phyloP scores from a whole-genome alignment of 768 basidiomycete species.

The Tremella yokohamensis region DNA sequence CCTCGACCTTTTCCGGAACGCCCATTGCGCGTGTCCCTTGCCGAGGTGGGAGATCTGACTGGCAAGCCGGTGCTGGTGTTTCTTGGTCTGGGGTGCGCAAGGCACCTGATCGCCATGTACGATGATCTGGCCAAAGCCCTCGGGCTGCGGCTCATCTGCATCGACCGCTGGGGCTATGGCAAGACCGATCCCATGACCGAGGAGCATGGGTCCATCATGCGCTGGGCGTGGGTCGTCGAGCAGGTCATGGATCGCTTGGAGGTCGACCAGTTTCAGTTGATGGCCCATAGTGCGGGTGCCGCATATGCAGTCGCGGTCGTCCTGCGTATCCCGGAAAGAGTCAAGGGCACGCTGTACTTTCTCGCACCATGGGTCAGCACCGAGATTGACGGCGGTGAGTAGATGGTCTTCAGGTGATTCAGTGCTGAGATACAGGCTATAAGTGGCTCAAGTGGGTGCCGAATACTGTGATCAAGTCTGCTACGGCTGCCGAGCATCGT shows the following conservation, averaged over 20 bases:
- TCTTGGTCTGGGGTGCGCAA: constrained; percentile 87
- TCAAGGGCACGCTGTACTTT: constrained; percentile 78
- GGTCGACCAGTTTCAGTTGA: constrained; percentile 75
- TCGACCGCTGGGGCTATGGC: constrained; percentile 93
- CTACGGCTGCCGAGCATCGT: constrained; percentile 96
- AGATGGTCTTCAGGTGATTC: not conserved
- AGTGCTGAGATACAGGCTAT: constrained; percentile 59
- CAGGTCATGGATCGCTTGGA: constrained; percentile 79
- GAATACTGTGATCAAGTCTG: constrained; percentile 84
- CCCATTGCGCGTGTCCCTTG: constrained; percentile 75
- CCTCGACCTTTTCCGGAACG: constrained; percentile 76
- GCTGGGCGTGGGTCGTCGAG: constrained; percentile 87
- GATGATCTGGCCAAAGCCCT: constrained; percentile 92
- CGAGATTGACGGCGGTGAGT: constrained; percentile 72
- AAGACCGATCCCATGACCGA: constrained; percentile 64
- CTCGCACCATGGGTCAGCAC: constrained; percentile 96
- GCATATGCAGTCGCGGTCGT: constrained; percentile 90
- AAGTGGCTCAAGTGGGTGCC: constrained; percentile 98
- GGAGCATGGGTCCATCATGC: constrained; percentile 72
- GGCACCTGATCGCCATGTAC: constrained; percentile 90
- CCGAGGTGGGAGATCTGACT: constrained; percentile 80
- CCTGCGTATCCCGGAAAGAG: constrained; percentile 67
- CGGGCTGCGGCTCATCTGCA: constrained; percentile 81
- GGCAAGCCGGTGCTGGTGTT: constrained; percentile 88
- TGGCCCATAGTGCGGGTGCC: constrained; percentile 94